Base-by-base conservation (phyloP, 2,329 filamentous ascomycete species). In the Alternaria panax region DNA sequence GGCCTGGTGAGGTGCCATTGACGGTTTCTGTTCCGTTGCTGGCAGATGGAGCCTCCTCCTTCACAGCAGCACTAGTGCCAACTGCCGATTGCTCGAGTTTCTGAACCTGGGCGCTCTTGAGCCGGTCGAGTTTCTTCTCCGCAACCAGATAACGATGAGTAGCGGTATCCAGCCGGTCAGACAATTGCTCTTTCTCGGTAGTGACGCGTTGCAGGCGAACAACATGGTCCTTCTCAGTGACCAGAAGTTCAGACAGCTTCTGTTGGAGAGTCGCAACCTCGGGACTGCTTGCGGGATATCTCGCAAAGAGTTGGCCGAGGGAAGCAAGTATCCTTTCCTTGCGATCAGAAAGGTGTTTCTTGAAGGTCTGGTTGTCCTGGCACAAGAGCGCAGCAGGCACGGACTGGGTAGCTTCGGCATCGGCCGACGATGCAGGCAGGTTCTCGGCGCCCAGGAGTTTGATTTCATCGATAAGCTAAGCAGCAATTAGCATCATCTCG, bases 61-160 rank as follows among this genome's bases (percentile, higher is more conserved):
- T 76, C 3, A 64, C 61, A 20, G 53, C 46, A 18, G 63, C 63
- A 30, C 62, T 67, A 11, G 68, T 70, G 8, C 57, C 57, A 7
- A 76, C 70, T 7, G 93, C 93, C 79, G 97, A 92, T 71, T 92
- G 91, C 76, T 98, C 95, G 60, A 99, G 80, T 76, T 96, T 97
- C 62, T 93, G 91, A 1, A 97, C 93, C 57, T 96, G 93, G 16
- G 88, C 82, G 74, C 95, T 99, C 78, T 92, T 94, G 24, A 90
- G 87, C 42, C 95, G 88, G 76, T 99, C 95, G 52, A 98, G 83
- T 76, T 93, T 95, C 82, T 96, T 96, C 77, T 99, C 95, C 0
- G 95, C 95, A 68, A 96, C 92, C 82, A 98, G 92, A 73, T 96
- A 98, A 65, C 95, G 88, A 59, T 96, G 83, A 5, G 93, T 96